These are phyloP conservation scores for Hemileccinum rubropunctum DNA, from an alignment of 768 basidiomycete species.

Conservation along the genomic window DNA sequence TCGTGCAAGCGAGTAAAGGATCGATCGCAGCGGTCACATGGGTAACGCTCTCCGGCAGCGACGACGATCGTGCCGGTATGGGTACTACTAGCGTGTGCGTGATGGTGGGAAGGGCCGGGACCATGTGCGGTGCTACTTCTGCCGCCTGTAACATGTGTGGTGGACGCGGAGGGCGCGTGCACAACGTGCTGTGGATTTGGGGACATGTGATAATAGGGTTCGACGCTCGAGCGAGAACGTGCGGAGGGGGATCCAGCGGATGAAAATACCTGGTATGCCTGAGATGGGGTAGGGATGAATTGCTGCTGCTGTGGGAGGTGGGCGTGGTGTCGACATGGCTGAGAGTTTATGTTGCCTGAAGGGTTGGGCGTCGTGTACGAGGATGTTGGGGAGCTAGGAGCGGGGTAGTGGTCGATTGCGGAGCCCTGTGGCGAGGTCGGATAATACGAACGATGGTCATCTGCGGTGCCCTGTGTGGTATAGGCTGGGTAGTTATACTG, in stretches of 20 bases:
- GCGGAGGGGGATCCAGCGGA: constrained; percentile 26
- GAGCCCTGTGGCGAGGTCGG: constrained; percentile 15
- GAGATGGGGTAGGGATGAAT: constrained; percentile 52
- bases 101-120: constrained; percentile 3
- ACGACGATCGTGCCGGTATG: constrained; percentile 15
- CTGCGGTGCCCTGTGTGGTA: constrained; percentile 12
- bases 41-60: constrained; percentile 54
- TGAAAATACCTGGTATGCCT: constrained; percentile 37
- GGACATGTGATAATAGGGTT: constrained; percentile 43
- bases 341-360: constrained; percentile 14
- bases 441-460: constrained; percentile 28
- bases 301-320: constrained; percentile 24
- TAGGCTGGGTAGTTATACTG: constrained; percentile 22
- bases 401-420: constrained; percentile 21
- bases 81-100: neutral
- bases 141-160: constrained; percentile 13
- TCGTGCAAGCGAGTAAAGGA: constrained; percentile 81
- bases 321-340: constrained; percentile 15
- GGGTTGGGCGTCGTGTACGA: constrained; percentile 21
- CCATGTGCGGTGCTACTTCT: constrained; percentile 15
- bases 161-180: constrained; percentile 13
- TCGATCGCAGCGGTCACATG: constrained; percentile 73
- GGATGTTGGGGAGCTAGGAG: constrained; percentile 17
- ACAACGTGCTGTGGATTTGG: constrained; percentile 33
- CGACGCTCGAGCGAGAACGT: constrained; percentile 29